These are phyloP conservation scores for Naganishia vaughanmartiniae DNA, from an alignment of 768 basidiomycete genomes.

Conservation along the genomic window DNA sequence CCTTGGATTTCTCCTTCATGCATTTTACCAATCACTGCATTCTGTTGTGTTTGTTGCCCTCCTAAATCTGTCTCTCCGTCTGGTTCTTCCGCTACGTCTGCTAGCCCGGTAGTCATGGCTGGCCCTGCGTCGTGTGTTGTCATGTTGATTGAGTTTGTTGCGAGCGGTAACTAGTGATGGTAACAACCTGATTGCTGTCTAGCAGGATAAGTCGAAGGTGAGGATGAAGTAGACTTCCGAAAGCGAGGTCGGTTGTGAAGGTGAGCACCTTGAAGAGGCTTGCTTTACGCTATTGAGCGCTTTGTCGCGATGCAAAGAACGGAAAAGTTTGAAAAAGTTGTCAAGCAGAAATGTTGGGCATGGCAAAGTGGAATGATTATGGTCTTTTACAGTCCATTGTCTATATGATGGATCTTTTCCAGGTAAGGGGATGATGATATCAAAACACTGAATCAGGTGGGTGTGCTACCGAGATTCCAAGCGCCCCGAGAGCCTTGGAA, in stretches of 20 bases:
- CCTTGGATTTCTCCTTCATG: background rate
- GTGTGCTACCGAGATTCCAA: background rate
- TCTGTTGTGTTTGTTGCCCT: background rate
- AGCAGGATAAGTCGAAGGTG: background rate
- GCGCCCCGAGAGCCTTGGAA: background rate
- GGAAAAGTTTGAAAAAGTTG: background rate
- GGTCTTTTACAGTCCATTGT: constrained; percentile 6
- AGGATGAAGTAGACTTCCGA: background rate
- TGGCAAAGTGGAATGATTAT: constrained; percentile 2
- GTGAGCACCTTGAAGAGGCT: background rate
- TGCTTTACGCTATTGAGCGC: constrained; percentile 1
- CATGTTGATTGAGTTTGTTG: background rate
- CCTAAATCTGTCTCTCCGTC: constrained; percentile 30
- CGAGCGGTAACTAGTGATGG: too few species aligned
- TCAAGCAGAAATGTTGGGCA: background rate
- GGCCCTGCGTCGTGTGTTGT: constrained; percentile 8
- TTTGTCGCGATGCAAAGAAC: background rate
- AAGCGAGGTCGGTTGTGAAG: background rate
- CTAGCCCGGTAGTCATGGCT: constrained; percentile 20
- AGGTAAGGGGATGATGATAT: too few species aligned
- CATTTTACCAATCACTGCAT: too few species aligned
- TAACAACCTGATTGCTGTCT: background rate
- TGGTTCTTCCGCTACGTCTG: constrained; percentile 29
- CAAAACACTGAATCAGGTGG: background rate
- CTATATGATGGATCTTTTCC: too few species aligned